Conservation (phyloP, 2,329 filamentous ascomycete species). For the Ceratocystiopsis sp. region DNA sequence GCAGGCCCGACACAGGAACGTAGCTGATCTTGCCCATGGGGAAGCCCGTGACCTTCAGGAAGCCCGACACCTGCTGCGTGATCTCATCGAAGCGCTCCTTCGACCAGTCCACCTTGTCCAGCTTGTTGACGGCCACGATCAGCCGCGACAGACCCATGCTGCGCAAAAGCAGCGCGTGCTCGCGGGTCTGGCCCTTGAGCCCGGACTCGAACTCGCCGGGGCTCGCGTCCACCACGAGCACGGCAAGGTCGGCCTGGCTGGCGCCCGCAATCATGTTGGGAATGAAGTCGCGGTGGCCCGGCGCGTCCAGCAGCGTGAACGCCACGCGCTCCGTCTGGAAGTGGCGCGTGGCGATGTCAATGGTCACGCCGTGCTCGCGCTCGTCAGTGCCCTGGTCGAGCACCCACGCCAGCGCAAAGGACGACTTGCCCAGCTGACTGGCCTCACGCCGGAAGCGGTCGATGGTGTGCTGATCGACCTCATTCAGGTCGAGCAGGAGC, state of each 20-base stretch:
- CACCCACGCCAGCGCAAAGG: slow-evolving; percentile 93
- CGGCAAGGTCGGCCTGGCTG: slow-evolving; percentile 87
- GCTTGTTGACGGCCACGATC: slow-evolving; percentile 87
- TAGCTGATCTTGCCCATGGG: slow-evolving; percentile 66
- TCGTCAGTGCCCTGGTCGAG: slow-evolving; percentile 87
- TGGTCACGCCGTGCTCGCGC: slow-evolving; percentile 76
- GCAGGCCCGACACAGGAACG: slow-evolving; percentile 76
- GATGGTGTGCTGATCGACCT: slow-evolving; percentile 73
- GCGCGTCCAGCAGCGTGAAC: slow-evolving; percentile 91
- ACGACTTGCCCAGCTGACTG: slow-evolving; percentile 80
- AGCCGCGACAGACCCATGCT: slow-evolving; percentile 82
- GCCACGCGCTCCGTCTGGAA: slow-evolving; percentile 77
- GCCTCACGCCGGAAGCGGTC: slow-evolving; percentile 81
- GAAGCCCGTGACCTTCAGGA: slow-evolving; percentile 71
- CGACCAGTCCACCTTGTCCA: slow-evolving; percentile 76
- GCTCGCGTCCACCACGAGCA: slow-evolving; percentile 82
- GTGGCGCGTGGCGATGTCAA: slow-evolving; percentile 88
- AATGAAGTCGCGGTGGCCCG: slow-evolving; percentile 88
- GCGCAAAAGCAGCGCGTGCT: slow-evolving; percentile 76
- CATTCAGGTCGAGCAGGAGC: slow-evolving; percentile 73
- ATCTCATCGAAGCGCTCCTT: slow-evolving; percentile 74
- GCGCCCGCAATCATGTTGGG: slow-evolving; percentile 98
- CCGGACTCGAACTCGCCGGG: slow-evolving; percentile 88
- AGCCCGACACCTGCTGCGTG: slow-evolving; percentile 62
- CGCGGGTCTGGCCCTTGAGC: slow-evolving; percentile 80